These are phyloP conservation scores for Alternaria alternata DNA, from an alignment of 2,329 filamentous ascomycete species.

Conservation along the genomic window DNA sequence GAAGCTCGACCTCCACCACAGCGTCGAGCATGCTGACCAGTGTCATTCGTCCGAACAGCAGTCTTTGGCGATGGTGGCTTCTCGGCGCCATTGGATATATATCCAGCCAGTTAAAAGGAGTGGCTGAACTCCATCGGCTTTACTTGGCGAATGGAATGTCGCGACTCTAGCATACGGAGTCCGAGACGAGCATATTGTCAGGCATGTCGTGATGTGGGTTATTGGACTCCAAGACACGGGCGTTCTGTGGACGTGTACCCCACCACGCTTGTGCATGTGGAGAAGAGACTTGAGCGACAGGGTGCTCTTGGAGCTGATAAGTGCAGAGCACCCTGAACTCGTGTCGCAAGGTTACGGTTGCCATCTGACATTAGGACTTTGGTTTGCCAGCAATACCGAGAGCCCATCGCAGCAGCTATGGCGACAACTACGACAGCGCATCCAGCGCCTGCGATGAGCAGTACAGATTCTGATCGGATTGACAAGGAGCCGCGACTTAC, in stretches of 20 bases:
- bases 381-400: background rate
- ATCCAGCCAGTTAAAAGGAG: background rate
- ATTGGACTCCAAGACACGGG: background rate
- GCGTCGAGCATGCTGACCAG: background rate
- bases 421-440: slow-evolving; percentile 3
- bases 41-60: background rate
- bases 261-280: background rate
- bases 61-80: background rate
- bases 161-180: background rate
- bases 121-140: background rate
- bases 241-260: background rate
- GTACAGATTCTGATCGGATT: slow-evolving; percentile 25
- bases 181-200: background rate
- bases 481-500: slow-evolving; percentile 28
- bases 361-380: background rate
- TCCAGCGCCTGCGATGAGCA: slow-evolving; percentile 1
- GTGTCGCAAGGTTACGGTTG: background rate
- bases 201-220: background rate
- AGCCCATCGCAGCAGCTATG: slow-evolving; percentile 1
- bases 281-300: background rate
- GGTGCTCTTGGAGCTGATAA: background rate
- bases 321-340: background rate
- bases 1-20: slow-evolving; percentile 1
- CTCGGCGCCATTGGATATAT: background rate
- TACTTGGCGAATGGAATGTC: background rate